A percentile compares a stretch with the other conserved stretches of the same genome.
These are phyloP conservation scores for Taiozyma onychis DNA, from an alignment of 1,139 yeast species.

Conservation along the genomic window DNA sequence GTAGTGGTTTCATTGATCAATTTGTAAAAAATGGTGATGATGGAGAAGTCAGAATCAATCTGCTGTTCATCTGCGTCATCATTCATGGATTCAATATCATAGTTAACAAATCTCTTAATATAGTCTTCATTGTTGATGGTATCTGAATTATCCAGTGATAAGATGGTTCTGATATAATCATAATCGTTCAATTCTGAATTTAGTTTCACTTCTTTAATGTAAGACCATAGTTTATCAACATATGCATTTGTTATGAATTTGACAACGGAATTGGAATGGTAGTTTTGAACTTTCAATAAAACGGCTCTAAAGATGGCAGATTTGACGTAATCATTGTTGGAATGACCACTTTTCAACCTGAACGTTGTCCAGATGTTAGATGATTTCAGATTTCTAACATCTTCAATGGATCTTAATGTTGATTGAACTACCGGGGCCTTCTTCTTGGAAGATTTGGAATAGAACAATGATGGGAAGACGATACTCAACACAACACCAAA, in stretches of 20 bases:
- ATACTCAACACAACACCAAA: conserved; percentile 23
- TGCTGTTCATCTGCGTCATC: conserved; percentile 7
- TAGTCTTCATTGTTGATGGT: conserved; percentile 24
- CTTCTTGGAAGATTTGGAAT: conserved; percentile 10
- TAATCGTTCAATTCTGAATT: conserved; percentile 18
- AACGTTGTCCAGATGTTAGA: conserved; percentile 18
- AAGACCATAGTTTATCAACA: conserved; percentile 25
- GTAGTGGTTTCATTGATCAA: conserved; percentile 18
- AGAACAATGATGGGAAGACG: conserved; percentile 23
- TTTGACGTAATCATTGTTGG: conserved; percentile 24
- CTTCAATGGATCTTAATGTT: conserved; percentile 7
- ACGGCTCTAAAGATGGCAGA: conserved; percentile 25
- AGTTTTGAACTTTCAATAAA: conserved; percentile 21
- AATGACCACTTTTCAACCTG: conserved; percentile 16
- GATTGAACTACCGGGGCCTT: background rate
- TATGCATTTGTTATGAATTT: conserved; percentile 18
- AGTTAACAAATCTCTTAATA: conserved; percentile 14
- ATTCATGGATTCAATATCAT: conserved; percentile 6
- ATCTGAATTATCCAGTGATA: conserved; percentile 19
- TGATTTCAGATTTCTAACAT: conserved; percentile 16
- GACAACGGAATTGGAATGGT: conserved; percentile 14
- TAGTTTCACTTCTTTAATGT: conserved; percentile 17
- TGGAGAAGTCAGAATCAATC: conserved; percentile 14
- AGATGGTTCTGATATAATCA: conserved; percentile 22
- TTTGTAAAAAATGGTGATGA: conserved; percentile 9